Base-by-base conservation (phyloP, 352 stramenopile genomes). In the Phytophthora megakarya region DNA sequence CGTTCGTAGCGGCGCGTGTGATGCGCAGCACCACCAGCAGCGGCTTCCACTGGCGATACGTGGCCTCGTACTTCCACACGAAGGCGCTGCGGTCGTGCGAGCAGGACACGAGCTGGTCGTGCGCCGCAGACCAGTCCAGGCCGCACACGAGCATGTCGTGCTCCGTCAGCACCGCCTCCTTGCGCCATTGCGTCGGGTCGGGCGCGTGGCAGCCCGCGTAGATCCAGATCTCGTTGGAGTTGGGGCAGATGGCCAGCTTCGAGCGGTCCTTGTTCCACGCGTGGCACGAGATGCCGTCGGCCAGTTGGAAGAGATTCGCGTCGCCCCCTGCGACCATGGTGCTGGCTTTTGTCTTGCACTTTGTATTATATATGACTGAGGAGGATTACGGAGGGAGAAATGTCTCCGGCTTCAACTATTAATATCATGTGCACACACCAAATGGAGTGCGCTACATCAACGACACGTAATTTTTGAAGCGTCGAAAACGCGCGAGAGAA, bases 61-160 rank as follows among this genome's bases (percentile, higher is more conserved):
- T 70, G 13, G 76, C 53, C 25, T 97, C 88, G 61, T 90, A 98
- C 39, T 89, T 96, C 95, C 95, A 98, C 33, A 98, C 95, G 52
- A 98, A 98, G 28, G 95, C 94, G 52, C 95, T 97, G 45, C 93
- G 88, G 70, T 98, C 95, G 67, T 98, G 95, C 42, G 89, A 97
- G 78, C 93, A 98, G 22, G 93, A 98, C 30, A 98, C 95, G 26
- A 98, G 87, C 75, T 96, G 89, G 75, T 98, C 95, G 46, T 91
- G 92, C 53, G 95, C 88, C 2, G 88, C 86, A 18, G 84, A 97
- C 95, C 95, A 98, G 74, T 98, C 94, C 53, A 98, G 70, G 1
- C 89, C 90, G 53, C 77, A 87, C 54, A 98, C 94, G 30, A 98
- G 43, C 81, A 98, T 96, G 78, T 98, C 93, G 70, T 98, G 95